Conservation (phyloP, 176 grass and related monocot species). For the Thalia dealbata region DNA sequence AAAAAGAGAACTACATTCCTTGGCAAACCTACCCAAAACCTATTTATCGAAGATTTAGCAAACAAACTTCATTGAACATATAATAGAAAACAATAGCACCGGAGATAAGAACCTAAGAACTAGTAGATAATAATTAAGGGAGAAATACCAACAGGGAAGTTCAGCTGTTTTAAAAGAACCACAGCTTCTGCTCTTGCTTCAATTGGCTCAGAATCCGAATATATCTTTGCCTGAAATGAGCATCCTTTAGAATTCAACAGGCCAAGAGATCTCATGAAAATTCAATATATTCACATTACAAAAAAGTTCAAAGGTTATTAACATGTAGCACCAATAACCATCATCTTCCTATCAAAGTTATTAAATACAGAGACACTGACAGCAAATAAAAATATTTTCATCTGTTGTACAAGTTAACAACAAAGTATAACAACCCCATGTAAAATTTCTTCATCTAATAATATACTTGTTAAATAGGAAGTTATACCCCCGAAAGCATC, state of each 20-base stretch:
- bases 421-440: too few species aligned
- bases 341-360: background rate
- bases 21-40: too few species aligned
- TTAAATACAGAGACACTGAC: background rate
- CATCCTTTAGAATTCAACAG: background rate
- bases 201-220: conserved; percentile 94
- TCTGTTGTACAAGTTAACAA: background rate
- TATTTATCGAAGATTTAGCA: background rate
- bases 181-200: conserved; percentile 97
- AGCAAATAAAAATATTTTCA: background rate
- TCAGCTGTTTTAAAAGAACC: conserved; percentile 91
- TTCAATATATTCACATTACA: background rate
- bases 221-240: conserved; percentile 67
- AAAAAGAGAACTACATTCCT: too few species aligned
- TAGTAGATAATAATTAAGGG: conserved; percentile 7
- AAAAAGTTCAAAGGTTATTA: background rate
- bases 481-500: too few species aligned
- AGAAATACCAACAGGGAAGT: conserved; percentile 78
- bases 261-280: background rate
- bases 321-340: background rate
- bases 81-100: background rate
- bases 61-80: background rate
- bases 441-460: too few species aligned
- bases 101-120: background rate
- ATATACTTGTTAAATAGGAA: too few species aligned